Evolutionary conservation across 331 rosid species (phyloP).

Genomic region (Quercus tomentella): DNA sequence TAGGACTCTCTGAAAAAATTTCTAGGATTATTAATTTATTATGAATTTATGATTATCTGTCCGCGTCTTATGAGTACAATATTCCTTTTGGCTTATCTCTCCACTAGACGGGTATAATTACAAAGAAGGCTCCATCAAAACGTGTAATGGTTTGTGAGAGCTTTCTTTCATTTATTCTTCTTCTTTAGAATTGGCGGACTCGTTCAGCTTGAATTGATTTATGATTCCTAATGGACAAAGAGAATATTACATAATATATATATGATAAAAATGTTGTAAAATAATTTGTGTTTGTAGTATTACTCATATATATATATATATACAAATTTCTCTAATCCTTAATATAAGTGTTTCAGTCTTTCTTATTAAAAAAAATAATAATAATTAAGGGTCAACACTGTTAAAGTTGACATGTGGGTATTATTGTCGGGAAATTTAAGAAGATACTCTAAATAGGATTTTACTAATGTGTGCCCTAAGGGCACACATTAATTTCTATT

Average conservation of each 20-base stretch:
- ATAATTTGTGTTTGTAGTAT: fast-evolving
- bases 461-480: too few species aligned
- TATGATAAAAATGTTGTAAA: too few species aligned
- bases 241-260: too few species aligned
- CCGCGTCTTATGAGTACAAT: background rate
- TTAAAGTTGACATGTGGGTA: background rate
- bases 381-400: background rate
- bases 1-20: background rate
- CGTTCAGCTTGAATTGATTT: too few species aligned
- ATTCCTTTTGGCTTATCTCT: background rate
- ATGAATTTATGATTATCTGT: background rate
- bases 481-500: too few species aligned
- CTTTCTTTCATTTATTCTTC: background rate
- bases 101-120: background rate
- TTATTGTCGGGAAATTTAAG: background rate
- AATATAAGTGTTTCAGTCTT: too few species aligned
- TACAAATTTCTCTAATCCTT: too few species aligned
- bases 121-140: background rate
- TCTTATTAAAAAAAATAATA: too few species aligned
- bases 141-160: background rate
- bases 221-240: too few species aligned
- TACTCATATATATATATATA: too few species aligned
- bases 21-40: background rate
- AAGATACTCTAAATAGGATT: background rate
- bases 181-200: too few species aligned